Conservation (phyloP, 352 stramenopile genomes). For the Globisporangium parvum region DNA sequence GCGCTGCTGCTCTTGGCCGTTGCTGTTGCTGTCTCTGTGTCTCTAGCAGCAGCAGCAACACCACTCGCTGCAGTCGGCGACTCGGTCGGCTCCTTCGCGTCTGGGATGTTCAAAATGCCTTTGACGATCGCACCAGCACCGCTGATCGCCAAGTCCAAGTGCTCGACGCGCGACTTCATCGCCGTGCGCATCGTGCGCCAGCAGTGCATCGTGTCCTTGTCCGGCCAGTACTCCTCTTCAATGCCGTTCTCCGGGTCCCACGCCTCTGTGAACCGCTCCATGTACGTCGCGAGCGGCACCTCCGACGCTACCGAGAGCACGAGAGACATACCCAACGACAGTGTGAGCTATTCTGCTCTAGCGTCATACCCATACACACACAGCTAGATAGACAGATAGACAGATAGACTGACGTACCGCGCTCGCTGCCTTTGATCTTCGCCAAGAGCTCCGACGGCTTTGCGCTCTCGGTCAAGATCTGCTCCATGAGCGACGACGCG, state of each 20-base stretch:
- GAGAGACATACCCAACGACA: neutral
- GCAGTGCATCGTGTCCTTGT: conserved; percentile 89
- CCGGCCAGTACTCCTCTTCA: conserved; percentile 93
- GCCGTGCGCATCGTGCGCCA: conserved; percentile 78
- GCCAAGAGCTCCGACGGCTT: conserved; percentile 69
- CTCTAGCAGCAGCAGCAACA: neutral
- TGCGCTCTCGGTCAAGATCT: conserved; percentile 74
- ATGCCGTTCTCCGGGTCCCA: conserved; percentile 94
- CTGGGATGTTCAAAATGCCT: conserved; percentile 46
- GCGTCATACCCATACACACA: neutral
- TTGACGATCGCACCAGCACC: conserved; percentile 65
- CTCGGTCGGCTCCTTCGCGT: conserved; percentile 7
- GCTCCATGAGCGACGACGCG: conserved; percentile 53
- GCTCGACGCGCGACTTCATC: conserved; percentile 70
- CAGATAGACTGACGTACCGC: conserved; percentile 22
- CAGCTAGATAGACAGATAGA: neutral
- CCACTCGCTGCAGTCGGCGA: neutral
- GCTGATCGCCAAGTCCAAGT: conserved; percentile 59
- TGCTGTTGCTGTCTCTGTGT: too few species aligned
- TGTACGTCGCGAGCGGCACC: conserved; percentile 73
- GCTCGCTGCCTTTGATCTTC: conserved; percentile 63
- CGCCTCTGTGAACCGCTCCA: conserved; percentile 89
- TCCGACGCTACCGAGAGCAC: conserved; percentile 32
- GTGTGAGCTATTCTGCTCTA: neutral
- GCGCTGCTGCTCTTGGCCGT: neutral